Conservation (phyloP, 352 stramenopile genomes). For the Globisporangium polare region DNA sequence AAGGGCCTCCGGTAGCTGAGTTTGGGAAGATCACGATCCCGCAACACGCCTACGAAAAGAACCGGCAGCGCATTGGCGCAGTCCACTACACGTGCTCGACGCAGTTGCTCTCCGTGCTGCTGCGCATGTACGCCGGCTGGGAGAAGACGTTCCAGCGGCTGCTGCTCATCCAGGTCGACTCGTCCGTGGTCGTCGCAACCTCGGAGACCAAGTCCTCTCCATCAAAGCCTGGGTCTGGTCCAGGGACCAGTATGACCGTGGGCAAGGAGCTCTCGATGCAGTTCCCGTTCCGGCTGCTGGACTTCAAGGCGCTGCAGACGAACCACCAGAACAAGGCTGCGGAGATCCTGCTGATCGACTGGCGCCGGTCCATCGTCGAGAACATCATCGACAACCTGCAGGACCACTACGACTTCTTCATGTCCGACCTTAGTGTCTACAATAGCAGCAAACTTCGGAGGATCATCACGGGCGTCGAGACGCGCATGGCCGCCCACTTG, state of each 20-base stretch:
- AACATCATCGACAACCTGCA: slow-evolving; percentile 93
- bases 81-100: slow-evolving; percentile 54
- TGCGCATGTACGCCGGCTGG: slow-evolving; percentile 89
- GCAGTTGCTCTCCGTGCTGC: slow-evolving; percentile 71
- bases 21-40: slow-evolving; percentile 85
- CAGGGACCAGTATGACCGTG: slow-evolving; percentile 2
- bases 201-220: neutral
- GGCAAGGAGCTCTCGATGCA: slow-evolving; percentile 40
- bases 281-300: slow-evolving; percentile 78
- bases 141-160: slow-evolving; percentile 85
- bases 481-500: slow-evolving; percentile 85
- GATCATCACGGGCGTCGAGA: slow-evolving; percentile 81
- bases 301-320: slow-evolving; percentile 81
- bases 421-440: slow-evolving; percentile 73
- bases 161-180: slow-evolving; percentile 60
- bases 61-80: slow-evolving; percentile 41
- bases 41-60: slow-evolving; percentile 50
- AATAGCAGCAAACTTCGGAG: slow-evolving; percentile 47
- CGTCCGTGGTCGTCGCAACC: neutral
- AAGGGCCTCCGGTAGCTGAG: slow-evolving; percentile 21
- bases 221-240: neutral
- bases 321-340: slow-evolving; percentile 71
- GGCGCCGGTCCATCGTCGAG: slow-evolving; percentile 87
- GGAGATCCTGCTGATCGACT: slow-evolving; percentile 83
- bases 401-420: slow-evolving; percentile 92